Percentiles rank a stretch among this genome's conserved stretches.
phyloP scores from a whole-genome alignment of 495 filamentous ascomycete genomes.

The Trichoderma virens region DNA sequence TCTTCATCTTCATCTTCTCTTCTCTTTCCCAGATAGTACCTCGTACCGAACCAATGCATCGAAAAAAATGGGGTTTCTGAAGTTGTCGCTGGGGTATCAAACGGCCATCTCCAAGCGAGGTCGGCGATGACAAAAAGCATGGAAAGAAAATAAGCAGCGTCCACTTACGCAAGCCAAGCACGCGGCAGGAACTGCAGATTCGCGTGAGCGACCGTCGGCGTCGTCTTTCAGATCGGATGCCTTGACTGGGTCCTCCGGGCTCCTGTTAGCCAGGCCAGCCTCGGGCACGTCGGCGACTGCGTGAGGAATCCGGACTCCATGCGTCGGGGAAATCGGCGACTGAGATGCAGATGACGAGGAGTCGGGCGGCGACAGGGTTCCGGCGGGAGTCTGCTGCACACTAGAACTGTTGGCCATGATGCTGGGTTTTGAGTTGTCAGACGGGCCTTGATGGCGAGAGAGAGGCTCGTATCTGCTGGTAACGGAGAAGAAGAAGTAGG shows the following conservation, averaged over 20 bases:
- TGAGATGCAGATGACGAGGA: neutral
- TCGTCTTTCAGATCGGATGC: neutral
- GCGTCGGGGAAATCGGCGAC: constrained; percentile 5
- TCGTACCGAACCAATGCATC: neutral
- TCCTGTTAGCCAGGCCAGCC: neutral
- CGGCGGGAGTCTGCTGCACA: neutral
- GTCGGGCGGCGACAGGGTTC: constrained; percentile 1
- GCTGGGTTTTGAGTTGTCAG: neutral
- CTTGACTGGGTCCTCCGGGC: constrained; percentile 5
- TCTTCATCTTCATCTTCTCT: neutral
- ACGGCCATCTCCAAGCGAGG: neutral
- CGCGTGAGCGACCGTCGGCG: neutral
- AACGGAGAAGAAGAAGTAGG: neutral
- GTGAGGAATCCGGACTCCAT: neutral
- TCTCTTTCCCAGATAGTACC: neutral
- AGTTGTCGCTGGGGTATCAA: neutral
- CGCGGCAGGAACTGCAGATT: constrained; percentile 7
- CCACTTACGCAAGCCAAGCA: constrained; percentile 12
- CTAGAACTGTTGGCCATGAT: neutral
- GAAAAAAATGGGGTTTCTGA: neutral
- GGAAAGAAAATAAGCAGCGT: no score
- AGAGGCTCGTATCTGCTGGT: neutral
- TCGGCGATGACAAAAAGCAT: neutral
- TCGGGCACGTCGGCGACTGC: constrained; percentile 4
- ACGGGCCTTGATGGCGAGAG: neutral